Conservation (phyloP, 257 asterid species). For the Gentiana macrophylla region DNA sequence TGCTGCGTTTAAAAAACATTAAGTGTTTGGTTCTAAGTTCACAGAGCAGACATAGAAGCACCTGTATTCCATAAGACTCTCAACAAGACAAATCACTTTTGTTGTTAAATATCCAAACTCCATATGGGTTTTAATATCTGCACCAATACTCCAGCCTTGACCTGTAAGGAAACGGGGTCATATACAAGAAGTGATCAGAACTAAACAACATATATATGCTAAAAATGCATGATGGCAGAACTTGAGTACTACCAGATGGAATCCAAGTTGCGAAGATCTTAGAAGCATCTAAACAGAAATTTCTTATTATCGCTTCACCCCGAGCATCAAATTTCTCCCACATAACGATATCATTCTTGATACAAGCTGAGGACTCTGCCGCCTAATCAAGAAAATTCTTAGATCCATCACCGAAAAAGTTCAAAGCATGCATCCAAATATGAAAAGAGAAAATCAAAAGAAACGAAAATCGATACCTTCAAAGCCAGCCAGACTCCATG, state of each 20-base stretch:
- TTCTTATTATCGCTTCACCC: constrained; percentile 27
- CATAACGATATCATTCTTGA: constrained; percentile 18
- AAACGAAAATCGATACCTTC: constrained; percentile 33
- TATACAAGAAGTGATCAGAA: constrained; percentile 6
- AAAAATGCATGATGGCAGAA: neutral
- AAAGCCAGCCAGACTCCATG: constrained; percentile 67
- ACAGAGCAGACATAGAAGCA: constrained; percentile 3
- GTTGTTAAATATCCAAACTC: constrained; percentile 48
- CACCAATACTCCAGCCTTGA: constrained; percentile 19
- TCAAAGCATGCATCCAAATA: no score
- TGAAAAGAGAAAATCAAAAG: neutral
- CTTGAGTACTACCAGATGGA: constrained; percentile 39
- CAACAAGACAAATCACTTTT: constrained; percentile 48
- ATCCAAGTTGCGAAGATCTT: constrained; percentile 29
- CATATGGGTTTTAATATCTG: constrained; percentile 23
- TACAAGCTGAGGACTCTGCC: constrained; percentile 43
- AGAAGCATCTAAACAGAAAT: constrained; percentile 43
- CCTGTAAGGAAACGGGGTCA: constrained; percentile 19
- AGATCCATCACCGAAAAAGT: no score
- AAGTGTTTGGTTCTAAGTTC: no score
- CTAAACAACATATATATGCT: neutral
- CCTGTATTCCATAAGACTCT: constrained; percentile 76
- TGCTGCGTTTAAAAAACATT: no score
- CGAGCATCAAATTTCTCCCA: constrained; percentile 40
- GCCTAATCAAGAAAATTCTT: constrained; percentile 33